These are phyloP conservation scores for Kockiozyma suomiensis DNA, from an alignment of 805 yeast species.

Conservation along the genomic window DNA sequence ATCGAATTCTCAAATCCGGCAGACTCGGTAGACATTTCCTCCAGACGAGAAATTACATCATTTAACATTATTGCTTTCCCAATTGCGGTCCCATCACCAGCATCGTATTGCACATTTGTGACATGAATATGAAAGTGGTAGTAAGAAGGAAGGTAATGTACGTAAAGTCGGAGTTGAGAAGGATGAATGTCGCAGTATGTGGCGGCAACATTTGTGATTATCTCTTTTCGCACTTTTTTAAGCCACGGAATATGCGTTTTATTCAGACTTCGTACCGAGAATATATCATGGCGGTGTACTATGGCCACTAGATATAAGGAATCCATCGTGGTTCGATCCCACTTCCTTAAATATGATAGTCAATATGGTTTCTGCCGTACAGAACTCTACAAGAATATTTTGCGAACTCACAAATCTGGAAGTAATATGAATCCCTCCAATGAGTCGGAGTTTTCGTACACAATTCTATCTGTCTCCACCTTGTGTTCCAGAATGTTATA, in stretches of 20 bases:
- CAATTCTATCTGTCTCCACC: constrained; percentile 81
- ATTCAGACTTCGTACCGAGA: constrained; percentile 75
- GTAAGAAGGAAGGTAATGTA: constrained; percentile 93
- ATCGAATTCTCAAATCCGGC: constrained; percentile 64
- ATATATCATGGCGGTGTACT: constrained; percentile 66
- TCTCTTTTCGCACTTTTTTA: constrained; percentile 48
- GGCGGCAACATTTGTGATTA: constrained; percentile 52
- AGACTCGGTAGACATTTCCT: constrained; percentile 50
- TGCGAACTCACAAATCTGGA: constrained; percentile 76
- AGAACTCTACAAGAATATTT: not conserved
- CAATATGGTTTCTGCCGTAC: not conserved
- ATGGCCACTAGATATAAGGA: constrained; percentile 78
- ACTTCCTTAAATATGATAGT: constrained; percentile 50
- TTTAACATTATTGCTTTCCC: constrained; percentile 85
- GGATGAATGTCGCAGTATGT: constrained; percentile 49
- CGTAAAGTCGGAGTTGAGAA: constrained; percentile 70
- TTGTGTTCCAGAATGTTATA: constrained; percentile 77
- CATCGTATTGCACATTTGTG: constrained; percentile 67
- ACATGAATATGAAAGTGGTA: constrained; percentile 94
- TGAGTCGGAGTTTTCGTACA: constrained; percentile 61
- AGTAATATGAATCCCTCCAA: constrained; percentile 67
- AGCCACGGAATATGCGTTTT: constrained; percentile 63
- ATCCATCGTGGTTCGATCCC: constrained; percentile 78
- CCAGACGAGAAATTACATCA: constrained; percentile 74
- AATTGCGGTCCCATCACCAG: constrained; percentile 67